These are phyloP conservation scores for Ilex aquifolium DNA, from an alignment of 257 asterid species.

Conservation along the genomic window DNA sequence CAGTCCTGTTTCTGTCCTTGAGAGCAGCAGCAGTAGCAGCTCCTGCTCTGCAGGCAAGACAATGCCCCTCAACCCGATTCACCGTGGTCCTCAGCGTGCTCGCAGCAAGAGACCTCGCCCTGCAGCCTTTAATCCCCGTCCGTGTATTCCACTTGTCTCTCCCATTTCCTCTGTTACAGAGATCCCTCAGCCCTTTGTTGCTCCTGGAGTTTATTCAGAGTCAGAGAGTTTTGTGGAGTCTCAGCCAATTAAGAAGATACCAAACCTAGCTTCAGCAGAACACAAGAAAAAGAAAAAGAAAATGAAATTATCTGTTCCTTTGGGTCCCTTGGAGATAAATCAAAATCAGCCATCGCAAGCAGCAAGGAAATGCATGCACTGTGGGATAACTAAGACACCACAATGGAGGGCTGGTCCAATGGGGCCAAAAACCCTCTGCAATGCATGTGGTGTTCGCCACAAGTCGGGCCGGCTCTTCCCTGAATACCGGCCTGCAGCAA, in stretches of 20 bases:
- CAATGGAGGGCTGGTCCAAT: slow-evolving; percentile 39
- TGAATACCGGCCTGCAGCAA: slow-evolving; percentile 38
- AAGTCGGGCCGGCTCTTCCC: slow-evolving; percentile 39
- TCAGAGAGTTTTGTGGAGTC: slow-evolving; percentile 38
- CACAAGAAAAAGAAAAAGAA: slow-evolving; percentile 52
- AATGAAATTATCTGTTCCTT: slow-evolving; percentile 28
- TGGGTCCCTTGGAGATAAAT: slow-evolving; percentile 14
- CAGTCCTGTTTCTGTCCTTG: slow-evolving; percentile 73
- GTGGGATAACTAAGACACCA: slow-evolving; percentile 45
- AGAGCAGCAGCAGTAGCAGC: slow-evolving; percentile 64
- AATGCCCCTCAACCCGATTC: slow-evolving; percentile 42
- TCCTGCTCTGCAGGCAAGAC: slow-evolving; percentile 39
- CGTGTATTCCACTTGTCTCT: slow-evolving; percentile 43
- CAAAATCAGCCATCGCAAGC: slow-evolving; percentile 28
- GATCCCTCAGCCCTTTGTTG: slow-evolving; percentile 28
- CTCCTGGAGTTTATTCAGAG: slow-evolving; percentile 27
- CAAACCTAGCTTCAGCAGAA: slow-evolving; percentile 20
- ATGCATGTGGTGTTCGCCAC: slow-evolving; percentile 40
- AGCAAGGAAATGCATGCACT: slow-evolving; percentile 51
- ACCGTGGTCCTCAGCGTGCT: slow-evolving; percentile 71
- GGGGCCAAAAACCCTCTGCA: slow-evolving; percentile 35
- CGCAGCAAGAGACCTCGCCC: slow-evolving; percentile 91
- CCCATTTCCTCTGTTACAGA: slow-evolving; percentile 29
- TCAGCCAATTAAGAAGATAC: slow-evolving; percentile 20
- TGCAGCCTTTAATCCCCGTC: slow-evolving; percentile 47